A percentile compares a stretch with the other conserved stretches of the same genome.
phyloP scores from a whole-genome alignment of 768 basidiomycete species.

The Pulveroboletus sp. region DNA sequence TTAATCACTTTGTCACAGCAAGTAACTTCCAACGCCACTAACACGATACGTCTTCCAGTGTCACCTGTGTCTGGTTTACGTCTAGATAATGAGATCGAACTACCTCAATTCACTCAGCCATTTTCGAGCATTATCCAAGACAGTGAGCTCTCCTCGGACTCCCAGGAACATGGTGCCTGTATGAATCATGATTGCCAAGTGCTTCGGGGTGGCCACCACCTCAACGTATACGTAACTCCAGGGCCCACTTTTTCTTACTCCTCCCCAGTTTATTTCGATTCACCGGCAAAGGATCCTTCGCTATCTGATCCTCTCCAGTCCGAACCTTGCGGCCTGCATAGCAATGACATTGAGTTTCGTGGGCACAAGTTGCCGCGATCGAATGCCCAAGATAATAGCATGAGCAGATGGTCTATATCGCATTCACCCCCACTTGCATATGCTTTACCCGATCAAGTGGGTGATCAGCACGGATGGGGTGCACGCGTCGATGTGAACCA shows the following conservation, averaged over 20 bases:
- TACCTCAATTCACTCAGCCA: background rate
- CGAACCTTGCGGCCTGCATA: conserved; percentile 36
- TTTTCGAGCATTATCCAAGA: conserved; percentile 8
- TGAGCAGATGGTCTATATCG: background rate
- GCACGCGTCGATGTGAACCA: conserved; percentile 12
- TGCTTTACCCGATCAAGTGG: conserved; percentile 2
- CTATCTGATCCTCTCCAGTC: conserved; percentile 36
- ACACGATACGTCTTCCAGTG: conserved; percentile 11
- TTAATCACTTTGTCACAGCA: conserved; percentile 7
- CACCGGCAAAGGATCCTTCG: conserved; percentile 46
- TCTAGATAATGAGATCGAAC: conserved; percentile 7
- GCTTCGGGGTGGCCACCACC: background rate
- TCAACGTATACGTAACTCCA: conserved; percentile 42
- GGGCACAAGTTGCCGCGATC: conserved; percentile 50
- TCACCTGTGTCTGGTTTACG: conserved; percentile 15
- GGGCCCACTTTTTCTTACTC: conserved; percentile 37
- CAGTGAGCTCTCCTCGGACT: conserved; percentile 12
- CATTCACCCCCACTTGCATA: conserved; percentile 1
- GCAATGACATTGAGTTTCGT: conserved; percentile 45
- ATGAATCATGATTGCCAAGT: background rate
- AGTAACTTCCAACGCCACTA: conserved; percentile 1
- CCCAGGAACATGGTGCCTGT: conserved; percentile 2
- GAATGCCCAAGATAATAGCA: conserved; percentile 8
- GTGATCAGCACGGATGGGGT: conserved; percentile 17
- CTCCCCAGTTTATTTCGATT: conserved; percentile 45